Evolutionary conservation across 2,329 filamentous ascomycete genomes (phyloP).

Genomic region (Colletotrichum tamarilloi): DNA sequence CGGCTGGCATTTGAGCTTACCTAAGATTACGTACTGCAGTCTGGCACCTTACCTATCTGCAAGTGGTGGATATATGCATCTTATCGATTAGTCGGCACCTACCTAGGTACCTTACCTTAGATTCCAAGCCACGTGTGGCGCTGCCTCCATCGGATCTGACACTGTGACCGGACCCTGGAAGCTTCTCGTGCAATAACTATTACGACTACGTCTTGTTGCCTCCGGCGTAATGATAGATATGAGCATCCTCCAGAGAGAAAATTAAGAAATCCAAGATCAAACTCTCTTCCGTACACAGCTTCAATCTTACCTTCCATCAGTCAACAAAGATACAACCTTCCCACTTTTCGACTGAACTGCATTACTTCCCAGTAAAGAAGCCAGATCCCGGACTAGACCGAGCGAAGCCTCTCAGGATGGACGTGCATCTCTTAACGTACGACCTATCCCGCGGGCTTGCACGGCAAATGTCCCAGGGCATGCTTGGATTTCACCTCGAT

Average conservation of each 20-base stretch:
- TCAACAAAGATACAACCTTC: neutral
- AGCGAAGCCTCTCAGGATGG: constrained; percentile 60
- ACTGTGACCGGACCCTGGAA: constrained; percentile 16
- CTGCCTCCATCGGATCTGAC: constrained; percentile 7
- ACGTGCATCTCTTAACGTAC: constrained; percentile 82
- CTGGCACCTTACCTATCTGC: too few relatives aligned
- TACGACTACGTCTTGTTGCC: constrained; percentile 30
- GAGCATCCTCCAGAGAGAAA: neutral
- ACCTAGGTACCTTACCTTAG: neutral
- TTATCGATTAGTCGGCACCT: too few relatives aligned
- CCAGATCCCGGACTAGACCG: neutral
- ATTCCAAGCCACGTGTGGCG: constrained; percentile 27
- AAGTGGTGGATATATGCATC: too few relatives aligned
- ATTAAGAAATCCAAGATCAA: neutral
- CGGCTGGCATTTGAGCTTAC: neutral
- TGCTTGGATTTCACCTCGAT: constrained; percentile 76
- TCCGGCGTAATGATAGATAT: neutral
- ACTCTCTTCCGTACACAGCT: neutral
- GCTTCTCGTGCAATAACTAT: constrained; percentile 27
- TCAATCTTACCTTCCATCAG: neutral
- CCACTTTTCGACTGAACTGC: neutral
- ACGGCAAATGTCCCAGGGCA: constrained; percentile 63
- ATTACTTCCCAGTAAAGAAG: neutral
- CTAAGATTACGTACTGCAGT: neutral
- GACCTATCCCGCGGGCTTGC: constrained; percentile 76